These are phyloP conservation scores for Cladochytrium replicatum DNA, from an alignment of 192 early-diverging fungal species.

Conservation along the genomic window DNA sequence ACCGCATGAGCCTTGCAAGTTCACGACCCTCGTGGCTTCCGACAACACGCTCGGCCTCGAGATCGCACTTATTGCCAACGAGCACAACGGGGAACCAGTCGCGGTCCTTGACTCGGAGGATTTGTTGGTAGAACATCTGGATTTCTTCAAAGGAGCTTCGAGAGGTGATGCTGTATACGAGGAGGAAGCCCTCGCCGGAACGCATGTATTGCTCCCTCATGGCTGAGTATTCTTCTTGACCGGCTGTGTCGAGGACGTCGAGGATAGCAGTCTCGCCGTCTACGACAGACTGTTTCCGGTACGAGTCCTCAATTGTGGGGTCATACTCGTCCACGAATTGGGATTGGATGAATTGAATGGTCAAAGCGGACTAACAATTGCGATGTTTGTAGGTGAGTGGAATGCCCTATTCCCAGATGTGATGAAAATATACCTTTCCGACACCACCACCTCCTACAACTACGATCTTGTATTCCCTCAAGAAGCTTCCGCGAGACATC, in stretches of 20 bases:
- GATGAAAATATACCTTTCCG: no score
- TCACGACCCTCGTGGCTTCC: slow-evolving; percentile 63
- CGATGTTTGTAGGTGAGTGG: background rate
- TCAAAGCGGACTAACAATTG: slow-evolving; percentile 62
- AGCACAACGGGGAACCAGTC: slow-evolving; percentile 69
- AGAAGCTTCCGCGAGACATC: no score
- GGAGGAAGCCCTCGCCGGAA: slow-evolving; percentile 73
- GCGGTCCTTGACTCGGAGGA: slow-evolving; percentile 71
- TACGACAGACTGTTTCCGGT: slow-evolving; percentile 78
- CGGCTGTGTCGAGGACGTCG: slow-evolving; percentile 88
- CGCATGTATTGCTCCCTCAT: slow-evolving; percentile 82
- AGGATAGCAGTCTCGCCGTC: slow-evolving; percentile 73
- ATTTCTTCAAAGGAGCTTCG: slow-evolving; percentile 69
- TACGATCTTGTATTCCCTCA: slow-evolving; percentile 25
- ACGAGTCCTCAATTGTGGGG: slow-evolving; percentile 54
- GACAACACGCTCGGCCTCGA: slow-evolving; percentile 53
- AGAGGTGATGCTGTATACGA: slow-evolving; percentile 72
- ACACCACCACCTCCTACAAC: slow-evolving; percentile 22
- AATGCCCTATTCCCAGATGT: no score
- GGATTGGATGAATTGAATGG: slow-evolving; percentile 87
- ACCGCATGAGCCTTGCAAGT: slow-evolving; percentile 64
- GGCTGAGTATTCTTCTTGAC: slow-evolving; percentile 70
- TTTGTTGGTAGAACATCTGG: slow-evolving; percentile 56
- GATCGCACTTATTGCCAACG: slow-evolving; percentile 84
- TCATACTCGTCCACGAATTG: slow-evolving; percentile 59